Percentiles rank a stretch among this genome's conserved stretches.
phyloP scores from a whole-genome alignment of 441 rosid species.

The Rhodomyrtus psidioides region DNA sequence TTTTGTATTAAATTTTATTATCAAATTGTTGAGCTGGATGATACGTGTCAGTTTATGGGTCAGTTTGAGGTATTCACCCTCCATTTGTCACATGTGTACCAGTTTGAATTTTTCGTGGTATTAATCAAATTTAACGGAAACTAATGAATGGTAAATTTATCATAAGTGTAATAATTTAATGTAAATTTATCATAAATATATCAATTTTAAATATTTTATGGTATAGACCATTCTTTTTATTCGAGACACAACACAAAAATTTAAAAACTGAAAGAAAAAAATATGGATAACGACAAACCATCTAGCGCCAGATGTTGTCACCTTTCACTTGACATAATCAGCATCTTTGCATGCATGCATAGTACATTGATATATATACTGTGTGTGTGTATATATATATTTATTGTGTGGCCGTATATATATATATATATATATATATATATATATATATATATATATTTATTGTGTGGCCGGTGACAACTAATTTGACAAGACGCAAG shows the following conservation, averaged over 20 bases:
- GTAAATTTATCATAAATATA: too few species aligned
- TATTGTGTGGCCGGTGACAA: neutral
- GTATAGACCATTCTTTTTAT: neutral
- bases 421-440: neutral
- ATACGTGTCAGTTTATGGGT: too few species aligned
- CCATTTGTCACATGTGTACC: too few species aligned
- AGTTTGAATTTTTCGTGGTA: too few species aligned
- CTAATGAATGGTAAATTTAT: too few species aligned
- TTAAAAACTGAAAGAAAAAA: neutral
- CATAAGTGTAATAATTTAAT: too few species aligned
- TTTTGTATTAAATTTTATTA: too few species aligned
- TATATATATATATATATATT: neutral
- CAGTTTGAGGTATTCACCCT: accelerated
- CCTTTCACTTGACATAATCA: neutral
- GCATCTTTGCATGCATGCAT: neutral
- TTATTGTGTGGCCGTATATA: neutral
- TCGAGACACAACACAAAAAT: neutral
- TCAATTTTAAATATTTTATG: too few species aligned
- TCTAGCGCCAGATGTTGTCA: neutral
- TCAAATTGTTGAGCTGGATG: too few species aligned
- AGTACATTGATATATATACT: neutral
- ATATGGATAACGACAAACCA: neutral
- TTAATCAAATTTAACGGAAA: too few species aligned
- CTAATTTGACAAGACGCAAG: neutral
- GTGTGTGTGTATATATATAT: neutral